Evolutionary conservation across 352 stramenopile genomes (phyloP).

Genomic region (Phytopythium delawarense): DNA sequence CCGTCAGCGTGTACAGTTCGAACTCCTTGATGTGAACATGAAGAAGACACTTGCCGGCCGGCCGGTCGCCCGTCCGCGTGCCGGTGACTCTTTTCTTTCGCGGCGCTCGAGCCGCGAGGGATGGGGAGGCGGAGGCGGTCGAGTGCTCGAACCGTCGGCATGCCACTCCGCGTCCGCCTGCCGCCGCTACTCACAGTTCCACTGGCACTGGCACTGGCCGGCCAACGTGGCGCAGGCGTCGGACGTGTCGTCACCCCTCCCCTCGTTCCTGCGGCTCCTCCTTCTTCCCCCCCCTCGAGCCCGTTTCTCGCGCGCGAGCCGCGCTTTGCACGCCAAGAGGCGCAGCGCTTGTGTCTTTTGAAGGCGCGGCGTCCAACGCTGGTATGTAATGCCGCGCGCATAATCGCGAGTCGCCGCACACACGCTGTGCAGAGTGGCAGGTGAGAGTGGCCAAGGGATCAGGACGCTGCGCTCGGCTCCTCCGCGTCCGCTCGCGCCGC

Average conservation of each 20-base stretch:
- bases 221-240: background rate
- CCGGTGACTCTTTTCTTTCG: slow-evolving; percentile 1
- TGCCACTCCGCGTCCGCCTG: background rate
- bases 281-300: slow-evolving; percentile 3
- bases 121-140: background rate
- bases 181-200: background rate
- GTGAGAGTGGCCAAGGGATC: slow-evolving; percentile 3
- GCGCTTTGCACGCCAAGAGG: slow-evolving; percentile 5
- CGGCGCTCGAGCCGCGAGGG: background rate
- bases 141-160: background rate
- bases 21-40: too few relatives aligned
- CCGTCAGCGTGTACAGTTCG: background rate
- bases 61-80: background rate
- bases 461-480: background rate
- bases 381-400: slow-evolving; percentile 3
- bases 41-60: too few relatives aligned
- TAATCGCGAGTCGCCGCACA: background rate
- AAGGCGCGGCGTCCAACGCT: slow-evolving; percentile 3
- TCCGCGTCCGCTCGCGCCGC: slow-evolving; percentile 1
- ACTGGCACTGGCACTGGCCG: background rate
- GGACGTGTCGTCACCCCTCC: too few relatives aligned
- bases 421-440: background rate
- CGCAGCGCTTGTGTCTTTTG: slow-evolving; percentile 1
- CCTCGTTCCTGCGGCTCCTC: background rate
- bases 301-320: background rate